A percentile compares a stretch with the other conserved stretches of the same genome.
phyloP scores from a whole-genome alignment of 129 eudicot species.

The Kitagawia praeruptora region DNA sequence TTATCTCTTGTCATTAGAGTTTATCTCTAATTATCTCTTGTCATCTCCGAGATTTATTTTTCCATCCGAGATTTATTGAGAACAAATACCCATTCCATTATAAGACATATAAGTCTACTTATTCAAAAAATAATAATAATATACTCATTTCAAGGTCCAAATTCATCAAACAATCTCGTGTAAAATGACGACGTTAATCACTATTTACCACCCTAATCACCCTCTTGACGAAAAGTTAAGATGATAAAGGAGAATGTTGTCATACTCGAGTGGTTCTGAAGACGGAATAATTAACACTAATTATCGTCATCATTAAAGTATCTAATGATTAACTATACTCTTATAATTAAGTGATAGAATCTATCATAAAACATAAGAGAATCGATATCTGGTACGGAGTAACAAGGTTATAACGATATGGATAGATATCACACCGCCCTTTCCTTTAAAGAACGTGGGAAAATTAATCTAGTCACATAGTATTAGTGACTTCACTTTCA shows the following conservation, averaged over 20 bases:
- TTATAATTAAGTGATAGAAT: neutral
- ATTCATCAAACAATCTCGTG: no score
- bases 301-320: neutral
- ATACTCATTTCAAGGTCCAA: no score
- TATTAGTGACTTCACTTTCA: slow-evolving; percentile 3
- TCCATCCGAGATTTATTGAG: no score
- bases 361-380: neutral
- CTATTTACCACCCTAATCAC: no score
- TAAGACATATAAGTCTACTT: no score
- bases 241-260: neutral
- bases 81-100: no score
- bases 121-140: no score
- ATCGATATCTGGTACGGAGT: slow-evolving; percentile 4
- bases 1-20: no score
- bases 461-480: neutral
- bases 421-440: slow-evolving; percentile 1
- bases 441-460: neutral
- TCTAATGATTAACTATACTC: neutral
- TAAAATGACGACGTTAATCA: no score
- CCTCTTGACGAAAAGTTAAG: neutral
- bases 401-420: neutral
- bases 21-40: no score
- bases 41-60: no score
- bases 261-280: neutral
- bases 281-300: neutral